A percentile compares a stretch with the other conserved stretches of the same genome.
Evolutionary conservation across 2,329 filamentous ascomycete genomes (phyloP).

Genomic region (Aureobasidium sp.): DNA sequence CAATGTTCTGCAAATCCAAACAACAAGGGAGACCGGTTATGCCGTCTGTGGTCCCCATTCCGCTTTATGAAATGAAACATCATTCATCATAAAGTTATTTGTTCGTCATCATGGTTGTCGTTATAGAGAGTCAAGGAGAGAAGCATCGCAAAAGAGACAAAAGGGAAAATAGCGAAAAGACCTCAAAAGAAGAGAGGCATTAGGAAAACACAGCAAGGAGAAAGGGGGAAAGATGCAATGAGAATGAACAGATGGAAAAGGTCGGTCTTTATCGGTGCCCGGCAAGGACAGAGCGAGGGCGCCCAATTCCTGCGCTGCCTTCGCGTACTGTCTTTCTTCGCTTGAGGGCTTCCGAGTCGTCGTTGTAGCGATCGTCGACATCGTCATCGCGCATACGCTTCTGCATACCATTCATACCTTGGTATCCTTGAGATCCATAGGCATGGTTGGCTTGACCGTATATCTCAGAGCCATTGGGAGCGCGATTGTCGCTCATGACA

Average conservation of each 20-base stretch:
- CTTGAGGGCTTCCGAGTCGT: constrained; percentile 59
- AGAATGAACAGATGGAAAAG: background rate
- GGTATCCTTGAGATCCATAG: constrained; percentile 51
- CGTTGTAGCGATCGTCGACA: constrained; percentile 53
- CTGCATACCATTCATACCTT: constrained; percentile 37
- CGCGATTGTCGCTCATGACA: constrained; percentile 73
- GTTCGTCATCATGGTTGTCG: constrained; percentile 14
- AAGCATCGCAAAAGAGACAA: background rate
- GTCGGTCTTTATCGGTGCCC: background rate
- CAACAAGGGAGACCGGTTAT: constrained; percentile 3
- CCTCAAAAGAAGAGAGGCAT: background rate
- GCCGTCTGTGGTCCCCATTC: background rate
- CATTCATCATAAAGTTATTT: constrained; percentile 14
- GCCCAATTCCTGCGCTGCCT: constrained; percentile 12
- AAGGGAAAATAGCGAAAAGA: background rate
- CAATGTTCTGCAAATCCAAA: constrained; percentile 9
- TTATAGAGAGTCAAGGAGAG: constrained; percentile 6
- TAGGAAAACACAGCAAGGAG: constrained; percentile 5
- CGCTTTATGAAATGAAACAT: constrained; percentile 14
- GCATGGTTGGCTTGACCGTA: constrained; percentile 45
- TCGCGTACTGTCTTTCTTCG: constrained; percentile 31
- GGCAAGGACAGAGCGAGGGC: constrained; percentile 3
- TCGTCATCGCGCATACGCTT: constrained; percentile 26
- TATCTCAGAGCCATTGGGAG: constrained; percentile 54
- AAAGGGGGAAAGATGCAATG: background rate